Base-by-base conservation (phyloP, 2,329 filamentous ascomycete species). In the Pseudogymnoascus sp. region DNA sequence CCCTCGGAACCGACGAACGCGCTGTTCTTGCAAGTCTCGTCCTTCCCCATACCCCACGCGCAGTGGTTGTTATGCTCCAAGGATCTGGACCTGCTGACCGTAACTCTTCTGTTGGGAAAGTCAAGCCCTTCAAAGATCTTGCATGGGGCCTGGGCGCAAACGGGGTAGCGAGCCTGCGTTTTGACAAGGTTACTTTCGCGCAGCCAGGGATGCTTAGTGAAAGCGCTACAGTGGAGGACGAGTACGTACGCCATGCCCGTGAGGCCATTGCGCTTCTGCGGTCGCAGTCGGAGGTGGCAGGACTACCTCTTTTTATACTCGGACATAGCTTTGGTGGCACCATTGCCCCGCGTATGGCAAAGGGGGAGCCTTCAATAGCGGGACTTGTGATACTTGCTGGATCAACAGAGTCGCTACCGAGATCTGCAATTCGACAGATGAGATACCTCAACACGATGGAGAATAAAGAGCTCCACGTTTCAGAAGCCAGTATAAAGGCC, bases 301-400 rank as follows among this genome's bases (percentile, higher is more conserved):
- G n/a, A 5, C 6, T 50, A 9, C 44, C 44, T 11, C 5, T 50
- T 26, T 50, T 50, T 4, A 6, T 50, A 50, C 44, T 50, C 8
- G 44, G 44, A 3, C 44, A 50, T 26, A 50, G 44, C 7, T 17
- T 50, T 4, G 44, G 44, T 10, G 44, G 44, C 10, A 11, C 8
- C 11, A 50, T 50, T 31, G 44, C 44, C 6, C 44, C 44, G 4
- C 44, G 44, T 2, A 8, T 50, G 9, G 44, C 13, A 31, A 31
- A 50, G n/a, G 24, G 31, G 8, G 44, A 50, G n/a, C 44, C 26
- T 11, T 50, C 13, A 4, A 50, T 50, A 8, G 44, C 26, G 24
- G 44, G 44, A 31, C 44, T 50, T 15, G 44, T 50, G 13, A 50
- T 50, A 50, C 44, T 50, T 15, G 44, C 44, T 50, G 44, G 44